Evolutionary conservation across 2,329 filamentous ascomycete species (phyloP).

Genomic region (Beauveria caledonica): DNA sequence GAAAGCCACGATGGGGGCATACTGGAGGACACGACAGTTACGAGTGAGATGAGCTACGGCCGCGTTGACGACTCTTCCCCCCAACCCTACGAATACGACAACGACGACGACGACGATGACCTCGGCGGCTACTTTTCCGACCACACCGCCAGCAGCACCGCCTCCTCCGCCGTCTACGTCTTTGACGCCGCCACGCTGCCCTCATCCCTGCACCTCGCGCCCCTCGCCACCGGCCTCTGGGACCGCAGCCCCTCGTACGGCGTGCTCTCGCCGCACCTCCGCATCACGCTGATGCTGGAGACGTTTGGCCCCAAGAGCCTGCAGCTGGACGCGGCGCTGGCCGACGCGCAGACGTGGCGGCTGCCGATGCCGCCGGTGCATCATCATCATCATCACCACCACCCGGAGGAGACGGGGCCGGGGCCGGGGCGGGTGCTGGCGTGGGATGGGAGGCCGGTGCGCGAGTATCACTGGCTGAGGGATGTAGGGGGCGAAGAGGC

Average conservation of each 20-base stretch:
- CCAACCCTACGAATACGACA: neutral
- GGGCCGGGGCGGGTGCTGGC: neutral
- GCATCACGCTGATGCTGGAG: conserved; percentile 6
- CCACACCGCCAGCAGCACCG: neutral
- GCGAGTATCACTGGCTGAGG: conserved; percentile 1
- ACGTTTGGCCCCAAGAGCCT: conserved; percentile 9
- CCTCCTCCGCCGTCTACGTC: neutral
- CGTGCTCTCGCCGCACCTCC: conserved; percentile 1
- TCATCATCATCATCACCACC: neutral
- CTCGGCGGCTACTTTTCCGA: conserved; percentile 8
- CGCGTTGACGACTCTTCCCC: neutral
- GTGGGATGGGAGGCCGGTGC: neutral
- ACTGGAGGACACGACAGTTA: neutral
- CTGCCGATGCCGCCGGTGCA: conserved; percentile 6
- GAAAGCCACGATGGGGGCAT: neutral
- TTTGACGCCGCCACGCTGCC: conserved; percentile 2
- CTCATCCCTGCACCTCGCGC: neutral
- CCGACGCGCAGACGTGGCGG: neutral
- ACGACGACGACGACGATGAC: neutral
- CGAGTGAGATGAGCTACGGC: neutral
- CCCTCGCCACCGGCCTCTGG: neutral
- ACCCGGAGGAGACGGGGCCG: neutral
- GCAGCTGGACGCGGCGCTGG: conserved; percentile 5
- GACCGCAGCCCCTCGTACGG: neutral
- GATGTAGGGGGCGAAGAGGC: neutral